Percentiles rank a stretch among this genome's conserved stretches.
These are phyloP conservation scores for Neonectria hederae DNA, from an alignment of 2,329 filamentous ascomycete genomes.

Conservation along the genomic window DNA sequence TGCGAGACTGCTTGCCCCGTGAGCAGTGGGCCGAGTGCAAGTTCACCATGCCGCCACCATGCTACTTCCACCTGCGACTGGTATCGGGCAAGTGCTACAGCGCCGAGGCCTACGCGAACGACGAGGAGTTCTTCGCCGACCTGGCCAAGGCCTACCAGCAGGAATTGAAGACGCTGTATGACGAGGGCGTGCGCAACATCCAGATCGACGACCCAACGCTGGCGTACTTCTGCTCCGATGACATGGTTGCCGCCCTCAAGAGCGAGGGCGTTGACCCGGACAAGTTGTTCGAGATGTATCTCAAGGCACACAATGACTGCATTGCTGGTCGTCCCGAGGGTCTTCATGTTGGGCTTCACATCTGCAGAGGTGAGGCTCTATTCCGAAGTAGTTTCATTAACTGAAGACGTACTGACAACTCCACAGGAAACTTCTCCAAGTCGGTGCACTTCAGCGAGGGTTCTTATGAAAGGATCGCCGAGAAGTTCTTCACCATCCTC, in stretches of 20 bases:
- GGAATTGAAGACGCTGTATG: conserved; percentile 64
- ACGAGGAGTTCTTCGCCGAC: conserved; percentile 66
- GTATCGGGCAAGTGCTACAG: conserved; percentile 63
- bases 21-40: conserved; percentile 72
- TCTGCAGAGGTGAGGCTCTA: conserved; percentile 52
- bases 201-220: conserved; percentile 73
- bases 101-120: conserved; percentile 60
- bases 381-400: no score
- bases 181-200: conserved; percentile 63
- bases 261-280: conserved; percentile 69
- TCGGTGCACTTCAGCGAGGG: conserved; percentile 72
- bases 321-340: conserved; percentile 68
- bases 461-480: conserved; percentile 70
- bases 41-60: conserved; percentile 72
- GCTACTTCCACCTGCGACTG: conserved; percentile 70
- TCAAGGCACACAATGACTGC: conserved; percentile 78
- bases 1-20: conserved; percentile 57
- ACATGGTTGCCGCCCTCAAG: conserved; percentile 68
- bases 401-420: conserved; percentile 49
- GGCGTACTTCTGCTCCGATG: conserved; percentile 73
- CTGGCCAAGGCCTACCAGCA: conserved; percentile 64
- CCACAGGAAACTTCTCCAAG: conserved; percentile 66
- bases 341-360: conserved; percentile 76
- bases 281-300: conserved; percentile 73
- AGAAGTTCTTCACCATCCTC: conserved; percentile 67